Percentiles rank a stretch among this genome's conserved stretches.
phyloP scores from a whole-genome alignment of 345 rosid species.

The Iberis pinnata region DNA sequence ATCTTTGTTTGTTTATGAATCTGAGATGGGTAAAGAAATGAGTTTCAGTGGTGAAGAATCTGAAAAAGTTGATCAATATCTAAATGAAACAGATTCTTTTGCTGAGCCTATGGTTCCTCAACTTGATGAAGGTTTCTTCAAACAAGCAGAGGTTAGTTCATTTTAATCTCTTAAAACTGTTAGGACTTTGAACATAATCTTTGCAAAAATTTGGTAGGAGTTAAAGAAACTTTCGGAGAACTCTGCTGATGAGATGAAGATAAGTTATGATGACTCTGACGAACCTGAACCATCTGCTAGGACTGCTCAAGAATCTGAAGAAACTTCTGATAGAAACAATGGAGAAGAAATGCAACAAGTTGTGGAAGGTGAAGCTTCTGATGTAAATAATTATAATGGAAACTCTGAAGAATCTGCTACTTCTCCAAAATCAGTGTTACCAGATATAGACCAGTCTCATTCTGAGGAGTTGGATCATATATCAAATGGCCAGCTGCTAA shows the following conservation, averaged over 20 bases:
- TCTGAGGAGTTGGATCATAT: conserved; percentile 25
- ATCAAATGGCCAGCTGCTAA: conserved; percentile 16
- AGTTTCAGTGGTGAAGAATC: conserved; percentile 41
- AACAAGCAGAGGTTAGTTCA: conserved; percentile 37
- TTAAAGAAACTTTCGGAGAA: conserved; percentile 18
- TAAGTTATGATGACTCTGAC: conserved; percentile 24
- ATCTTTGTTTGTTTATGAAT: conserved; percentile 44
- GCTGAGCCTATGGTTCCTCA: conserved; percentile 16
- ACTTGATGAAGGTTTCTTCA: conserved; percentile 16
- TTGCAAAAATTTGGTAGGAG: conserved; percentile 27
- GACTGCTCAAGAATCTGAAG: conserved; percentile 29
- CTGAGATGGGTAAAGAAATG: conserved; percentile 44
- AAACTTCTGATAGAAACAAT: conserved; percentile 10
- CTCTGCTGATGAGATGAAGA: conserved; percentile 32
- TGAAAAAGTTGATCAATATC: conserved; percentile 17
- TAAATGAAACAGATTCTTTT: conserved; percentile 10
- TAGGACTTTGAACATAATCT: conserved; percentile 8
- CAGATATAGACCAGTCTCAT: conserved; percentile 23
- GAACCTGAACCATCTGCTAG: conserved; percentile 25
- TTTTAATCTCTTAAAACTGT: not conserved
- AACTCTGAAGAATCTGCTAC: conserved; percentile 31
- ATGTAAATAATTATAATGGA: conserved; percentile 12
- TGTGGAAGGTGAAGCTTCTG: conserved; percentile 29
- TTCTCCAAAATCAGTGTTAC: conserved; percentile 47
- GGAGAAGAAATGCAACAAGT: conserved; percentile 23